A percentile compares a stretch with the other conserved stretches of the same genome.
Conservation (phyloP, 2,329 filamentous ascomycete genomes). For the Beauveria scarabaeidicola region DNA sequence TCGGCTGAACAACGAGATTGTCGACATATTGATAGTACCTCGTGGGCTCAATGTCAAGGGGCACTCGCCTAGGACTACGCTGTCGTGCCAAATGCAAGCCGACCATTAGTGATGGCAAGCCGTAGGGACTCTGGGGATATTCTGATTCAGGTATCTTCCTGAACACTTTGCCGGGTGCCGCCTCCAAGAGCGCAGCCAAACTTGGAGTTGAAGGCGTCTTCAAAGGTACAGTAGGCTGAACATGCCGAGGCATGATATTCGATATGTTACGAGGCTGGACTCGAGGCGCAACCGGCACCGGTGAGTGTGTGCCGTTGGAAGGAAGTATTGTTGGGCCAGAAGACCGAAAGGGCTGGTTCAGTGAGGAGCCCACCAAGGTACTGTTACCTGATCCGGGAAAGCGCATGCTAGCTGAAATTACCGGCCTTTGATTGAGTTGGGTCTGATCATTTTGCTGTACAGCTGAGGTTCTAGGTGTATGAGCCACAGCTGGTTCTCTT, state of each 20-base stretch:
- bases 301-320: neutral
- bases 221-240: neutral
- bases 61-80: slow-evolving; percentile 40
- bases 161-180: neutral
- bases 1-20: neutral
- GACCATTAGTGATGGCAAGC: slow-evolving; percentile 31
- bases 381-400: neutral
- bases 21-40: slow-evolving; percentile 7
- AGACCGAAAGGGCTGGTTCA: neutral
- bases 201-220: neutral
- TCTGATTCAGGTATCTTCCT: slow-evolving; percentile 22
- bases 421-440: neutral
- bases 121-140: slow-evolving; percentile 32
- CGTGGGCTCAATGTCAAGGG: slow-evolving; percentile 10
- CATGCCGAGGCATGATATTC: neutral
- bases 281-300: neutral
- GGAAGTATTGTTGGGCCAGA: neutral
- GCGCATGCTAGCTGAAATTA: too few relatives aligned
- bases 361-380: neutral
- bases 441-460: neutral
- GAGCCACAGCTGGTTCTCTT: neutral
- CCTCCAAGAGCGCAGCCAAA: neutral
- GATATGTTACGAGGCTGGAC: neutral
- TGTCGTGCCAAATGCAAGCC: slow-evolving; percentile 39
- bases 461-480: neutral